phyloP scores from a whole-genome alignment of 805 yeast species.

The Suhomyces prunicola region DNA sequence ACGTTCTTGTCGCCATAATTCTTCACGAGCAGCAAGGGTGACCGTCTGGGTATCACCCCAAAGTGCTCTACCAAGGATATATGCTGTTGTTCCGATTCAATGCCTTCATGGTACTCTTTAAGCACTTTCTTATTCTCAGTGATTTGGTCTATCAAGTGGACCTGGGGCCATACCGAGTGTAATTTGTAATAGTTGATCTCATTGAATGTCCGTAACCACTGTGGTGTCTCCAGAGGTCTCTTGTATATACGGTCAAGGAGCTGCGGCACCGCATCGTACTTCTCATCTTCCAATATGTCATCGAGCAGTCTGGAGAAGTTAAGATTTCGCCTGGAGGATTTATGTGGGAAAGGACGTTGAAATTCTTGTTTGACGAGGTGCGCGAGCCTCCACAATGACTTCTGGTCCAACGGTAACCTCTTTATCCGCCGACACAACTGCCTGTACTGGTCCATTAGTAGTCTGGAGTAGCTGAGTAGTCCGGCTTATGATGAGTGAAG shows the following conservation, averaged over 20 bases:
- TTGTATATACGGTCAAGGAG: constrained; percentile 31
- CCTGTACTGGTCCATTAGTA: constrained; percentile 15
- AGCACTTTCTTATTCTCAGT: constrained; percentile 10
- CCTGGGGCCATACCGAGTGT: constrained; percentile 32
- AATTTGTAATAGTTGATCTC: constrained; percentile 19
- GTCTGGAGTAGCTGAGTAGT: not conserved
- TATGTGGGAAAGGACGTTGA: not conserved
- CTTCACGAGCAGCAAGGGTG: not conserved
- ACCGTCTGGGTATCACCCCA: constrained; percentile 1
- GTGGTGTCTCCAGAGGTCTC: constrained; percentile 9
- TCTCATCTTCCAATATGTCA: constrained; percentile 26
- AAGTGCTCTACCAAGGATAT: constrained; percentile 14
- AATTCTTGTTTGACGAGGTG: constrained; percentile 8
- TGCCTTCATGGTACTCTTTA: constrained; percentile 13
- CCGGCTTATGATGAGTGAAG: not conserved
- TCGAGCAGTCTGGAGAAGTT: constrained; percentile 16
- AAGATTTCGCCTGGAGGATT: constrained; percentile 5
- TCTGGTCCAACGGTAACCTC: constrained; percentile 30
- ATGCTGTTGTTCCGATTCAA: constrained; percentile 12
- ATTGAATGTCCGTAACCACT: constrained; percentile 20
- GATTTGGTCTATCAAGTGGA: constrained; percentile 29
- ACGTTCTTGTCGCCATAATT: not conserved
- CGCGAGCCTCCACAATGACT: constrained; percentile 1
- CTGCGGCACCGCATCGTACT: constrained; percentile 19
- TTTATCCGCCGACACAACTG: constrained; percentile 20